phyloP scores from a whole-genome alignment of 2,329 filamentous ascomycete genomes.

The Diaporthe sp. region DNA sequence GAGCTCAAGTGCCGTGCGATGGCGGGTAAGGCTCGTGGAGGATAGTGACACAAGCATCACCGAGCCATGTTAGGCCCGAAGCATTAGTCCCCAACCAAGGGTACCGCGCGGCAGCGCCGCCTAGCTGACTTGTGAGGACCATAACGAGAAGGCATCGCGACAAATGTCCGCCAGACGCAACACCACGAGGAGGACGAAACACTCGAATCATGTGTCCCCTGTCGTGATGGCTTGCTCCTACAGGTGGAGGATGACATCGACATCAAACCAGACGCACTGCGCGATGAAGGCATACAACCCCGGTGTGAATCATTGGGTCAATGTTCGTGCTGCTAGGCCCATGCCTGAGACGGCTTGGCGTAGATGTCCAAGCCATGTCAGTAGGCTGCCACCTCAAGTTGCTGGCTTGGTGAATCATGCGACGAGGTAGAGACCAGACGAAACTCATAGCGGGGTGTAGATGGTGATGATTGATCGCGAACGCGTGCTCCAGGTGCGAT shows the following conservation, averaged over 20 bases:
- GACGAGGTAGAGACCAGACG: slow-evolving; percentile 33
- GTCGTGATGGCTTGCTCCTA: not conserved
- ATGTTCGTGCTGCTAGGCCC: not conserved
- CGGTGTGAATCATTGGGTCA: not conserved
- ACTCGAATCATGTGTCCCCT: not conserved
- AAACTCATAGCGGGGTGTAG: slow-evolving; percentile 15
- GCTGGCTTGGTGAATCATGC: slow-evolving; percentile 21
- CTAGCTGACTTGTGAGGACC: not conserved
- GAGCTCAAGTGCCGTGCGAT: not conserved
- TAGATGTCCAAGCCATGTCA: slow-evolving; percentile 5
- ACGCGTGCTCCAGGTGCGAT: not conserved
- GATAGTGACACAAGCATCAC: slow-evolving; percentile 14
- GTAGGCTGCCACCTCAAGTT: slow-evolving; percentile 19
- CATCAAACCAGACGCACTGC: not conserved
- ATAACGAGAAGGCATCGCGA: not conserved
- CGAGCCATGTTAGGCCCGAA: not conserved
- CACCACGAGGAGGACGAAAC: not conserved
- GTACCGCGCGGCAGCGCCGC: not conserved
- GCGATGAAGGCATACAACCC: not conserved
- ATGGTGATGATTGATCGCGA: not conserved
- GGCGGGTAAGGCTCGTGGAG: not conserved
- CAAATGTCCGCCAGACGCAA: not conserved
- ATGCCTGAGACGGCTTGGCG: slow-evolving; percentile 9
- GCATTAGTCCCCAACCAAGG: not conserved
- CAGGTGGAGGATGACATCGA: not conserved